Conservation (phyloP, 805 yeast species). For the Candida wancherniae region DNA sequence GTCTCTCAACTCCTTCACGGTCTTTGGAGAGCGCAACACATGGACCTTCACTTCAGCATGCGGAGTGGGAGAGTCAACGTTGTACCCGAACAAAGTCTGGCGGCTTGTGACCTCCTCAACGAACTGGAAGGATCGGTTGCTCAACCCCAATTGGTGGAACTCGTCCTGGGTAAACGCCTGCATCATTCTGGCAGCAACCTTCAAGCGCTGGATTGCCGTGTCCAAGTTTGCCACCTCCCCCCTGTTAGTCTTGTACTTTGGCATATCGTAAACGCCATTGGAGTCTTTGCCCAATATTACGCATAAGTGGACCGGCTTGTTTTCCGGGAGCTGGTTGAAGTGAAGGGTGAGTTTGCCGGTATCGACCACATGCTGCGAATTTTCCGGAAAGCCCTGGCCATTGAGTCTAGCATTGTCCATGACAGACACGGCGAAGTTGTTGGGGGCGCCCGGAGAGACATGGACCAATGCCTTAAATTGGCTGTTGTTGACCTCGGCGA, state of each 20-base stretch:
- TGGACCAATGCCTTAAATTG: constrained; percentile 73
- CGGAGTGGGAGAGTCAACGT: constrained; percentile 47
- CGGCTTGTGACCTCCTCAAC: constrained; percentile 45
- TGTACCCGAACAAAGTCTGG: constrained; percentile 32
- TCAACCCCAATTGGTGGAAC: constrained; percentile 73
- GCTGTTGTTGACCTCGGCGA: constrained; percentile 63
- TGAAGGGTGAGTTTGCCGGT: constrained; percentile 19
- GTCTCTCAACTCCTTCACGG: constrained; percentile 68
- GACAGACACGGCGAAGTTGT: constrained; percentile 50
- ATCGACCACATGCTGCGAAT: constrained; percentile 18
- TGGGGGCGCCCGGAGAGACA: constrained; percentile 59
- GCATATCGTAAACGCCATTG: constrained; percentile 64
- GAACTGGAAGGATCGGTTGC: constrained; percentile 72
- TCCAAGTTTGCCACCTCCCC: constrained; percentile 64
- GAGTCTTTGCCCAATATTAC: constrained; percentile 75
- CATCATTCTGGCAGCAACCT: constrained; percentile 83
- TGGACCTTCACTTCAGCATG: constrained; percentile 72
- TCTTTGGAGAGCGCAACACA: constrained; percentile 59
- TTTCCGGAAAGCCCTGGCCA: constrained; percentile 30
- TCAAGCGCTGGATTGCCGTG: constrained; percentile 66
- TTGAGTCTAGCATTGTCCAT: constrained; percentile 22
- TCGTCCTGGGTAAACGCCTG: constrained; percentile 90
- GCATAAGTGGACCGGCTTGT: constrained; percentile 80
- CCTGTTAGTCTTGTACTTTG: constrained; percentile 39
- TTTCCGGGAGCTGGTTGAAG: constrained; percentile 48